Percentiles rank a stretch among this genome's conserved stretches.
Evolutionary conservation across 2,329 filamentous ascomycete genomes (phyloP).

Genomic region (Exophiala aquamarina): DNA sequence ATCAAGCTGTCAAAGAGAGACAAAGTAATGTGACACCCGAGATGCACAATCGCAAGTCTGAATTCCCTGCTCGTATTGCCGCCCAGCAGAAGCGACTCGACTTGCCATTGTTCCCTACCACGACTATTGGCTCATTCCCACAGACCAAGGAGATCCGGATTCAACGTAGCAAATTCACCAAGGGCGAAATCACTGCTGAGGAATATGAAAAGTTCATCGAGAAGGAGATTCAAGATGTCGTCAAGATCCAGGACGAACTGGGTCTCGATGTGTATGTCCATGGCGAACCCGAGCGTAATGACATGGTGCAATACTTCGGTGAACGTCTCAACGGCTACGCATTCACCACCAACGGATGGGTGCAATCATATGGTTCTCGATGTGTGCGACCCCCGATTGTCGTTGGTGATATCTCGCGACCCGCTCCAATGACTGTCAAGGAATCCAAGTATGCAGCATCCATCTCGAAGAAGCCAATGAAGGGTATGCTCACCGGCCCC

Average conservation of each 20-base stretch:
- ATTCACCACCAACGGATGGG: constrained; percentile 99
- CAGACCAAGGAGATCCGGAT: constrained; percentile 99
- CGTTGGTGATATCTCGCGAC: constrained; percentile 96
- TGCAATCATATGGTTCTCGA: constrained; percentile 96
- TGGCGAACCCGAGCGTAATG: constrained; percentile 99
- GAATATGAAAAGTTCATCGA: constrained; percentile 99
- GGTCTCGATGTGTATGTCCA: constrained; percentile 96
- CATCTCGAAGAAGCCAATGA: constrained; percentile 98
- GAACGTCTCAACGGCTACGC: constrained; percentile 95
- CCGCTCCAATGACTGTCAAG: constrained; percentile 98
- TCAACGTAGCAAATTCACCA: constrained; percentile 97
- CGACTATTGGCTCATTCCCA: constrained; percentile 98
- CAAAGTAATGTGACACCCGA: constrained; percentile 81
- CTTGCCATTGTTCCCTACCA: constrained; percentile 96
- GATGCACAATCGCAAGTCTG: constrained; percentile 90
- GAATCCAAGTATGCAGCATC: constrained; percentile 98
- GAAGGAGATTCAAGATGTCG: constrained; percentile 93
- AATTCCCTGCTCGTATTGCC: constrained; percentile 79
- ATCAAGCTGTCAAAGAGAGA: constrained; percentile 95
- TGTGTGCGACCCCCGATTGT: constrained; percentile 98
- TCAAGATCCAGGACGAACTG: constrained; percentile 98
- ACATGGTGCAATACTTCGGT: constrained; percentile 99
- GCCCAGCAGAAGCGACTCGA: constrained; percentile 90
- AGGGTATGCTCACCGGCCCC: constrained; percentile 99
- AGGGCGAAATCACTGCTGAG: constrained; percentile 88